Evolutionary conservation across 179 eudicot genomes (phyloP), one percentile per base, ranked within the genome.

Genomic region (Vitellaria paradoxa): DNA sequence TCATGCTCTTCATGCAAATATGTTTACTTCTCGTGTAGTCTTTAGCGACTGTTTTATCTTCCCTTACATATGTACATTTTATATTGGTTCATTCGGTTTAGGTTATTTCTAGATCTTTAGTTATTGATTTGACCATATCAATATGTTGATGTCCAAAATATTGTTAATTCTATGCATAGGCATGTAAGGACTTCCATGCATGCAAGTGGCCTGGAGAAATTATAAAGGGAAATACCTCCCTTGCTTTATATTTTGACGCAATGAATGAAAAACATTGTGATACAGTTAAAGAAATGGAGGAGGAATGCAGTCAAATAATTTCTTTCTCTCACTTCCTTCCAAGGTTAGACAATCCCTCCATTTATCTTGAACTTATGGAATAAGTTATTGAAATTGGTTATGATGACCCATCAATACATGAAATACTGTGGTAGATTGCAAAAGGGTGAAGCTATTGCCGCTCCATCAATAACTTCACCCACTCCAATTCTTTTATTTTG

Each of bases 311-410:
- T 65, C 85, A 86, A 64, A 76, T 89, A 70, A 82, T 91, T 67
- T 83, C 92, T 49, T 85, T 89, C 79, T 91, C 95, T 68, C 95
- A 91, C 87, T 91, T 89, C 74, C 79, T 91, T 78, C 95, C 95
- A 49, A 86, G 92, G 92, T 91, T 53, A 78, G 90, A 82, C 55
- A 47, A 70, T 59, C 12, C 15, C 45, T 53, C 23, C 47, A 17
- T 18, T 30, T 47, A 24, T 47, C 30, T 65, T 7, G 21, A 57
- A 24, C 21, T 10, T 2, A 10, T 8, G 46, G 23, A 13, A 63
- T 26, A 46, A 21, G n/a, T 55, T 42, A 24, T 63, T 20, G 23
- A 17, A 52, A 52, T 24, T 14, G 77, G 17, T 60, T 74, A 15
- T 20, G 68, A 61, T n/a, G 30, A 21, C 17, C 18, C 11, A 10